phyloP scores from a whole-genome alignment of 208 protist species.

The Porcisia hertigi region DNA sequence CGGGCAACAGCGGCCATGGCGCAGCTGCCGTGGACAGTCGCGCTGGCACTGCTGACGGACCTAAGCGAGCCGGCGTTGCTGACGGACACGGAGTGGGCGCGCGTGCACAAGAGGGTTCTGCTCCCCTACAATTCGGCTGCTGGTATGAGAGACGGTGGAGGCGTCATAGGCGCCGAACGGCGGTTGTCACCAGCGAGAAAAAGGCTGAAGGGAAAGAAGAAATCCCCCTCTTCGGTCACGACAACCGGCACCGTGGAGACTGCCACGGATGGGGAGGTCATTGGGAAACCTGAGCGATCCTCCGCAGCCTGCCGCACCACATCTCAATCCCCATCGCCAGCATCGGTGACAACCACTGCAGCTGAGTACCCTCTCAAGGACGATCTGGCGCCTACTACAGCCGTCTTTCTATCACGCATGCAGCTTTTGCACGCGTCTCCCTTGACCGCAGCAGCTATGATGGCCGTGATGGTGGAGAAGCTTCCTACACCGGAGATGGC shows the following conservation, averaged over 20 bases:
- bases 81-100: conserved; percentile 34
- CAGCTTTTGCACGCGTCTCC: conserved; percentile 41
- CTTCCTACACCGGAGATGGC: conserved; percentile 52
- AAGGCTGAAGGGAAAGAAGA: not conserved
- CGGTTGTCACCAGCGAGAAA: not conserved
- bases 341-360: not conserved
- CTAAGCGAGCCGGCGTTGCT: conserved; percentile 54
- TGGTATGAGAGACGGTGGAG: not conserved
- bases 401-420: conserved; percentile 33
- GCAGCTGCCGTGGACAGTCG: conserved; percentile 54
- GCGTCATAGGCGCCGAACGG: not conserved
- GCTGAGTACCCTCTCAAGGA: not conserved
- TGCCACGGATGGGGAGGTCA: not conserved
- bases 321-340: not conserved
- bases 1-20: conserved; percentile 41
- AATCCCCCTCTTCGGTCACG: not conserved
- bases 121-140: not conserved
- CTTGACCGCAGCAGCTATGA: conserved; percentile 48
- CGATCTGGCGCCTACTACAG: not conserved
- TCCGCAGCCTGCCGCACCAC: not conserved
- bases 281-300: not conserved
- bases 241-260: too few species aligned
- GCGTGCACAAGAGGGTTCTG: conserved; percentile 14
- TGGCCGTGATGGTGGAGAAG: conserved; percentile 66
- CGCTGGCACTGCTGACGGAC: conserved; percentile 48